Base-by-base conservation (phyloP, 164 flowering plant species). In the Chimonanthus salicifolius region DNA sequence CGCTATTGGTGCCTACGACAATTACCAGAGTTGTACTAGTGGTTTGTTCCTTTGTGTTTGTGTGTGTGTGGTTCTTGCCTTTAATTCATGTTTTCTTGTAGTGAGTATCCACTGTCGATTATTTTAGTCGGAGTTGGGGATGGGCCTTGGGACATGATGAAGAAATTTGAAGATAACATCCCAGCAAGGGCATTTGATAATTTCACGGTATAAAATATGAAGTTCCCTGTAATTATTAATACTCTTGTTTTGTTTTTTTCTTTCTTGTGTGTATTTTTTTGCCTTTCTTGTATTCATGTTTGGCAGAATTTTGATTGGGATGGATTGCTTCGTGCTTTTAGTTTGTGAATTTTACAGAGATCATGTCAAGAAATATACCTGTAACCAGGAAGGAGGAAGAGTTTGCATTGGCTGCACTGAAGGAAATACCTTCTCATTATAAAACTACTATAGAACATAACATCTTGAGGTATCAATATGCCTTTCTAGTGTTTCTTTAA, bases 101-200 rank as follows among this genome's bases (percentile, higher is more conserved):
- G 95, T 75, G 82, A 89, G 75, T 87, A 85, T 70, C 96, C 98
- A 2, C 66, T 94, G 81, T 92, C 98, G 7, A 92, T 94, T 73
- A 76, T 94, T 50, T 76, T 94, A 33, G 98, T 94, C 51, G 98
- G 98, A 67, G 98, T 94, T 74, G 97, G 97, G 70, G 97, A 92
- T 86, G 97, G 95, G 50, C 95, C 97, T 7, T 92, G 95, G 97
- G 95, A 90, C 77, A 88, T 87, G 89, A 94, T 94, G 97, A 82
- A 75, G 69, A 87, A 90, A 82, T 92, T 94, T 78, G 98, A 94
- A 75, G 98, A 92, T 72, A 90, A 92, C 74, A 90, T 94, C 67
- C 97, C 98, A 60, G 80, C 90, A 65, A 87, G 98, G 16, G 85
- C 84, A 43, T 94, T 94, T 70, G 98, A 94, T 79, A 94, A 94